phyloP scores from a whole-genome alignment of 805 yeast species.

The Sugiyamaella boreocaroliniensis region DNA sequence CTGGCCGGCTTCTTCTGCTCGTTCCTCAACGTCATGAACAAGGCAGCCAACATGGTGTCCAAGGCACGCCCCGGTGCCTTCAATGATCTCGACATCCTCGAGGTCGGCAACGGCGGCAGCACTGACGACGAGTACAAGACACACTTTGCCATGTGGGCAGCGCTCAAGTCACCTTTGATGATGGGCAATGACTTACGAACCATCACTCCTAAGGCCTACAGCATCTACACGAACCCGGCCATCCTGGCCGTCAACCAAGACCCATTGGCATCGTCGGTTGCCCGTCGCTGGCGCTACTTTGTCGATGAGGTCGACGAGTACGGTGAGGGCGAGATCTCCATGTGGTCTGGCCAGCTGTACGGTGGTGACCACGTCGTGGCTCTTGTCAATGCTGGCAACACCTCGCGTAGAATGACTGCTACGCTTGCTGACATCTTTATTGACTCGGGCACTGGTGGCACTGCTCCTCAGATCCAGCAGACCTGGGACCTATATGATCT shows the following conservation, averaged over 20 bases:
- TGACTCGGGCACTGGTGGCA: slow-evolving; percentile 11
- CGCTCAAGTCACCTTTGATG: slow-evolving; percentile 29
- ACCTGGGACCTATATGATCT: slow-evolving; percentile 16
- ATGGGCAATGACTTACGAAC: slow-evolving; percentile 27
- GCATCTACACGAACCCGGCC: slow-evolving; percentile 21
- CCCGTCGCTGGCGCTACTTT: slow-evolving; percentile 11
- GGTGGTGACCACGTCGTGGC: slow-evolving; percentile 15
- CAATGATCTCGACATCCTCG: slow-evolving; percentile 30
- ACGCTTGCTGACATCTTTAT: slow-evolving; percentile 13
- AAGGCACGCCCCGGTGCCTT: slow-evolving; percentile 26
- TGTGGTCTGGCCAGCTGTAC: slow-evolving; percentile 14
- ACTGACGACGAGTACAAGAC: slow-evolving; percentile 28
- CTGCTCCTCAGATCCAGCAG: slow-evolving; percentile 7
- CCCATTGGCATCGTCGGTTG: slow-evolving; percentile 19
- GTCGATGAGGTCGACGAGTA: slow-evolving; percentile 11
- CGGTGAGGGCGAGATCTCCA: slow-evolving; percentile 12
- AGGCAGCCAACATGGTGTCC: slow-evolving; percentile 28
- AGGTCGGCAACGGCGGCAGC: slow-evolving; percentile 30
- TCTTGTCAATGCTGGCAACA: slow-evolving; percentile 13
- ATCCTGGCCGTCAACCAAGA: slow-evolving; percentile 28
- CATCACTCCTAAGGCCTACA: slow-evolving; percentile 20
- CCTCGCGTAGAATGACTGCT: slow-evolving; percentile 5
- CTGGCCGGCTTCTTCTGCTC: slow-evolving; percentile 28
- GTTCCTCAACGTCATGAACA: slow-evolving; percentile 23
- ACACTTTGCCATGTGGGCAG: slow-evolving; percentile 31